Percentiles rank a stretch among this genome's conserved stretches.
Evolutionary conservation across 2,329 filamentous ascomycete species (phyloP).

Genomic region (Cordyceps fumosorosea): DNA sequence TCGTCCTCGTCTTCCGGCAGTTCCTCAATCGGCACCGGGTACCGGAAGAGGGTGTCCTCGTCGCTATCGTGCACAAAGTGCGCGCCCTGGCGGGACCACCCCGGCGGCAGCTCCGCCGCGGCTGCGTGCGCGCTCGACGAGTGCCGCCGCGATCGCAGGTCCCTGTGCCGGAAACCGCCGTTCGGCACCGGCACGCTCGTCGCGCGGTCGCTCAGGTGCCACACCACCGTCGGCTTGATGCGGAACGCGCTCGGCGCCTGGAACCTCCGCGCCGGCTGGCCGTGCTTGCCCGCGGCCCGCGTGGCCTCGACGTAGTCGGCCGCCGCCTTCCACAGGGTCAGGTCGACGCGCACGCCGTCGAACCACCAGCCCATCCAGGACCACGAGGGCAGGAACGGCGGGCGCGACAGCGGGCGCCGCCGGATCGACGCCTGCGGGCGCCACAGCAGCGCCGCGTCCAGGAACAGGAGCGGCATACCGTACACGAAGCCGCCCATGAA

Average conservation of each 20-base stretch:
- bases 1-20: constrained; percentile 24
- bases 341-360: constrained; percentile 35
- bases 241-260: constrained; percentile 32
- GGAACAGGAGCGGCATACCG: constrained; percentile 40
- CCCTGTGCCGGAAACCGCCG: constrained; percentile 33
- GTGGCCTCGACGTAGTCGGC: constrained; percentile 38
- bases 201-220: constrained; percentile 34
- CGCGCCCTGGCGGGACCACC: constrained; percentile 32
- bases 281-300: constrained; percentile 23
- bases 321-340: constrained; percentile 36
- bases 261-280: constrained; percentile 28
- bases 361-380: constrained; percentile 45
- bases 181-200: constrained; percentile 29
- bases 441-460: constrained; percentile 40
- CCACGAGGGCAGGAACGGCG: constrained; percentile 38
- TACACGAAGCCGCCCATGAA: constrained; percentile 38
- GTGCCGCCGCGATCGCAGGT: constrained; percentile 29
- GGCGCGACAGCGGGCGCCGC: constrained; percentile 28
- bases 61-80: constrained; percentile 36
- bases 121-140: constrained; percentile 8
- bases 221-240: constrained; percentile 31
- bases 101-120: constrained; percentile 27
- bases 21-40: constrained; percentile 35
- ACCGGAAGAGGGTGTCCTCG: constrained; percentile 32
- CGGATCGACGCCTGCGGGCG: constrained; percentile 37